Percentiles rank a stretch among this genome's conserved stretches.
These are phyloP conservation scores for Quercus ilex DNA, from an alignment of 306 rosid species.

Conservation along the genomic window DNA sequence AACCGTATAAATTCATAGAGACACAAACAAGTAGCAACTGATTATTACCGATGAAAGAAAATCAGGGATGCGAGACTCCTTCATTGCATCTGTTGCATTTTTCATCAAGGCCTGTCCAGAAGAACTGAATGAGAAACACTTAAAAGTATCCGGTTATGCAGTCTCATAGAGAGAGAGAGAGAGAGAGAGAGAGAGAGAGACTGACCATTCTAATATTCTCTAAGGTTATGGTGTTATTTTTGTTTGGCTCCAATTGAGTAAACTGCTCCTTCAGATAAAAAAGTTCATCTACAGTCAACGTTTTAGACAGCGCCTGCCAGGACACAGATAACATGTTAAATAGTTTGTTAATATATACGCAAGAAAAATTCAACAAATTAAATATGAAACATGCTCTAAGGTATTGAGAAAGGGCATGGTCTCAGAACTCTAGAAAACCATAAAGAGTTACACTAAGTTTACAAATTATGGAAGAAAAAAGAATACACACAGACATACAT, in stretches of 20 bases:
- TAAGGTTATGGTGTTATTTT: slow-evolving; percentile 72
- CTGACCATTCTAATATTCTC: slow-evolving; percentile 71
- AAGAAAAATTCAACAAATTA: background rate
- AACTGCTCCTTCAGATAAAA: slow-evolving; percentile 86
- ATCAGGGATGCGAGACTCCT: slow-evolving; percentile 81
- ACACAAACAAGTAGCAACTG: slow-evolving; percentile 9
- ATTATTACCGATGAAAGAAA: slow-evolving; percentile 66
- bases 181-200: slow-evolving; percentile 12
- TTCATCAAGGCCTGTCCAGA: slow-evolving; percentile 68
- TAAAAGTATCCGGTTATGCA: slow-evolving; percentile 6
- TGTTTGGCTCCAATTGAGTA: slow-evolving; percentile 74
- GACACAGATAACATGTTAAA: slow-evolving; percentile 21
- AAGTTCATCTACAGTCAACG: slow-evolving; percentile 86
- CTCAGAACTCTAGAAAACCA: slow-evolving; percentile 10
- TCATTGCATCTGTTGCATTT: slow-evolving; percentile 91
- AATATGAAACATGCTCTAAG: background rate
- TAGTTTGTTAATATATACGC: background rate
- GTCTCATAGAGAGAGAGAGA: background rate
- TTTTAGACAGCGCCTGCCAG: slow-evolving; percentile 89
- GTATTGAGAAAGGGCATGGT: background rate
- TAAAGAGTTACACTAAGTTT: background rate
- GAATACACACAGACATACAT: too few relatives aligned
- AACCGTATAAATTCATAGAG: slow-evolving; percentile 9
- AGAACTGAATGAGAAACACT: slow-evolving; percentile 20
- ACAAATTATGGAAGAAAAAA: too few relatives aligned